phyloP scores from a whole-genome alignment of 805 yeast species.

The Yarrowia osloensis region DNA sequence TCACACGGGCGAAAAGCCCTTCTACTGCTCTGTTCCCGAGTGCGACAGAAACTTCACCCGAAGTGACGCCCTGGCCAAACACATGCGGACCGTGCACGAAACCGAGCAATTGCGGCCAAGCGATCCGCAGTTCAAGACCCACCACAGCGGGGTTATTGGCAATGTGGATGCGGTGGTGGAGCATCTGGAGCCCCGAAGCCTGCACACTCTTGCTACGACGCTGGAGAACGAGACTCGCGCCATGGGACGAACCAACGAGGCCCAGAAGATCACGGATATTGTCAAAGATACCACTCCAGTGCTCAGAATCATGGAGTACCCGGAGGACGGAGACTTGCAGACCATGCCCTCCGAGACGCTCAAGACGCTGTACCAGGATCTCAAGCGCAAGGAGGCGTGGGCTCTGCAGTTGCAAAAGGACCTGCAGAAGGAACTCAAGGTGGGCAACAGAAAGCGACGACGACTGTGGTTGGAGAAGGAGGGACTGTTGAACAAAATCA shows the following conservation, averaged over 20 bases:
- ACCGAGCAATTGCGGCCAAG: slow-evolving; percentile 38
- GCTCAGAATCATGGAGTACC: slow-evolving; percentile 7
- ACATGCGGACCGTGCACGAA: slow-evolving; percentile 62
- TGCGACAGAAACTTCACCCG: slow-evolving; percentile 62
- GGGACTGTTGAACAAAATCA: slow-evolving; percentile 38
- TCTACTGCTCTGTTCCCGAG: slow-evolving; percentile 64
- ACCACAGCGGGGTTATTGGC: slow-evolving; percentile 15
- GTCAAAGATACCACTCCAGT: slow-evolving; percentile 2
- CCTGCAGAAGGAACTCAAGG: slow-evolving; percentile 37
- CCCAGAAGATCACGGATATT: not conserved
- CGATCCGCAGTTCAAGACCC: slow-evolving; percentile 32
- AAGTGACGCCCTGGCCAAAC: slow-evolving; percentile 64
- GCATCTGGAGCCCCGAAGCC: slow-evolving; percentile 16
- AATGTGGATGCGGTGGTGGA: slow-evolving; percentile 18
- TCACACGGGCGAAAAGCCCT: slow-evolving; percentile 70
- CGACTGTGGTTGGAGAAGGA: slow-evolving; percentile 45
- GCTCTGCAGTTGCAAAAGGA: slow-evolving; percentile 37
- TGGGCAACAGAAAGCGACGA: slow-evolving; percentile 33
- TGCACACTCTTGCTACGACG: slow-evolving; percentile 12
- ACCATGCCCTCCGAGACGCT: not conserved
- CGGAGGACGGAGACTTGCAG: slow-evolving; percentile 13
- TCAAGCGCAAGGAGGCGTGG: slow-evolving; percentile 43
- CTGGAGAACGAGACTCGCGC: slow-evolving; percentile 1
- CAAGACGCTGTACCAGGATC: slow-evolving; percentile 1
- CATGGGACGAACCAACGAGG: slow-evolving; percentile 14